Evolutionary conservation across 1,284 basidiomycete genomes (phyloP), one percentile per base, ranked within the genome.

Genomic region (Farysia itapuensis): DNA sequence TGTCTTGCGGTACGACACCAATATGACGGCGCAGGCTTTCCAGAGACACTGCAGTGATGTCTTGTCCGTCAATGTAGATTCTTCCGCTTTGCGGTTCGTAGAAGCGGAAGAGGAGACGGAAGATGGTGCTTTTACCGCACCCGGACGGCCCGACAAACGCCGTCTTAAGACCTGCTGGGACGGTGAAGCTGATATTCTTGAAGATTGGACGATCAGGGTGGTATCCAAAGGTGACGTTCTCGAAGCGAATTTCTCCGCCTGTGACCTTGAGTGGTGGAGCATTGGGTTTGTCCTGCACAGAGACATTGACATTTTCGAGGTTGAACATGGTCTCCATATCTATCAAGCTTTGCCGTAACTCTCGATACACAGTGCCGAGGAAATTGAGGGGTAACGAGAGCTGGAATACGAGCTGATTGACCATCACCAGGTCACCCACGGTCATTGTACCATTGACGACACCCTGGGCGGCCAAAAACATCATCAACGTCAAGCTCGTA

Each of bases 361-460:
- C 94, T 39, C 95, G 87, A 73, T 98, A 98, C 36, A 98, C 93
- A 0, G 90, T 90, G 0, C 94, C 94, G 43, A 98, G 80, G 79
- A 98, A 98, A 79, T 97, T 97, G 56, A 98, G 84, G 2, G 94
- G 94, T 18, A 98, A 80, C 1, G 90, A 94, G 0, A 98, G 81
- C 77, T 98, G 95, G 81, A 98, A 98, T 28, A 98, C 92, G n/a
- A 98, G 83, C 75, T 97, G 94, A 77, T 98, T 98, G 68, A 95
- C 88, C 89, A 98, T 95, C 56, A 98, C 95, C 16, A 98, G 83
- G 75, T 98, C 94, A 9, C 94, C 95, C 19, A 98, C 84, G 2
- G 93, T 96, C 94, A 98, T 97, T 0, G 89, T 91, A 11, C 93
- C 92, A 64, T 91, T 88, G 34, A 92, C 79, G 5, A 98, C 87